A percentile compares a stretch with the other conserved stretches of the same genome.
phyloP scores from a whole-genome alignment of 192 early-diverging fungal genomes.

The Coemansia sp. region DNA sequence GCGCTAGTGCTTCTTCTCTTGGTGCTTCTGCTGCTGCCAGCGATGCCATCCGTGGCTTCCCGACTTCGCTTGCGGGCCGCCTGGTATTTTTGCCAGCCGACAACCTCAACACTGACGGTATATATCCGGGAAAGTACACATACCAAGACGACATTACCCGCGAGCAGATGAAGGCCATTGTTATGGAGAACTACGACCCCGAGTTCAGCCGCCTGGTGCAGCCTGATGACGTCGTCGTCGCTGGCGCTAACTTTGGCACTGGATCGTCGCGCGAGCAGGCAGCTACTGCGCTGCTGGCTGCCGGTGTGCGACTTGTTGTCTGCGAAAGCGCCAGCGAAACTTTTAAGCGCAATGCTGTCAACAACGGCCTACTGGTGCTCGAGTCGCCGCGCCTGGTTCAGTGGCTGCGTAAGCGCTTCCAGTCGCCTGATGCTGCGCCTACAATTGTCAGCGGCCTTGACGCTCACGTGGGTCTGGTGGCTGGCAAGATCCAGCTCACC shows the following conservation, averaged over 20 bases:
- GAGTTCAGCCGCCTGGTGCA: slow-evolving; percentile 69
- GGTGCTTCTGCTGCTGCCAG: slow-evolving; percentile 28
- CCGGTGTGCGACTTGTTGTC: slow-evolving; percentile 80
- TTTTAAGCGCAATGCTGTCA: slow-evolving; percentile 98
- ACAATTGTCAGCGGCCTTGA: slow-evolving; percentile 78
- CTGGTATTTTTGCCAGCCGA: slow-evolving; percentile 86
- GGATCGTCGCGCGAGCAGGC: slow-evolving; percentile 98
- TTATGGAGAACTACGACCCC: slow-evolving; percentile 99
- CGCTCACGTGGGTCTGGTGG: slow-evolving; percentile 66
- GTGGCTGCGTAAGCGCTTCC: slow-evolving; percentile 58
- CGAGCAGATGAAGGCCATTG: slow-evolving; percentile 89
- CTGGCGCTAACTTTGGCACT: slow-evolving; percentile 96
- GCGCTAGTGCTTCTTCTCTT: slow-evolving; percentile 15
- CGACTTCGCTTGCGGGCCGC: slow-evolving; percentile 70
- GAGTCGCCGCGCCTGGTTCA: slow-evolving; percentile 81
- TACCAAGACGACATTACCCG: slow-evolving; percentile 92
- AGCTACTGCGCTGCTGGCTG: slow-evolving; percentile 86
- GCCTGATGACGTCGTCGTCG: slow-evolving; percentile 79
- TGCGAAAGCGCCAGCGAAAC: slow-evolving; percentile 96
- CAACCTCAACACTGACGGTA: slow-evolving; percentile 98
- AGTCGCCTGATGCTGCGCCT: slow-evolving; percentile 30
- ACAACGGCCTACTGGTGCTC: slow-evolving; percentile 92
- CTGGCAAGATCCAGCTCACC: slow-evolving; percentile 57
- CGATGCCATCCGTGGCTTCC: slow-evolving; percentile 65
- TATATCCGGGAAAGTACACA: slow-evolving; percentile 98